Percentiles rank a stretch among this genome's conserved stretches.
Conservation (phyloP, 352 stramenopile species). For the Pythium vanterpoolii region DNA sequence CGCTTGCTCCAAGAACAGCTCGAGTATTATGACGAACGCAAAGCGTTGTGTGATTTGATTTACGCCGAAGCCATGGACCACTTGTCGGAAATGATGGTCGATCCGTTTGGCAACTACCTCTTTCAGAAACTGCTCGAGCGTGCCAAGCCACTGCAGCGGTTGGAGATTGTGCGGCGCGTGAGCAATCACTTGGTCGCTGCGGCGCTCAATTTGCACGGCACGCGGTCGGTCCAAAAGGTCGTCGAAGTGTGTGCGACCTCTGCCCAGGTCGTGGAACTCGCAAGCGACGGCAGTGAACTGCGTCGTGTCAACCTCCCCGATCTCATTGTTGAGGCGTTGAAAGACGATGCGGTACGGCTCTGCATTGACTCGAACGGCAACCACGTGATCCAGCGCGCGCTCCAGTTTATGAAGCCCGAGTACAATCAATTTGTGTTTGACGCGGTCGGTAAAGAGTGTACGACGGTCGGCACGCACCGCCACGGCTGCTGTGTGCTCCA, state of each 20-base stretch:
- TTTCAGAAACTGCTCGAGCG: constrained; percentile 99
- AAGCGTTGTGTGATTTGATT: constrained; percentile 92
- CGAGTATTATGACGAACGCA: constrained; percentile 88
- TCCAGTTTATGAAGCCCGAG: constrained; percentile 93
- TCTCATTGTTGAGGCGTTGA: constrained; percentile 93
- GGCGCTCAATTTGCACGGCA: constrained; percentile 97
- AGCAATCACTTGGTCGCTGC: constrained; percentile 93
- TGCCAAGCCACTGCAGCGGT: constrained; percentile 86
- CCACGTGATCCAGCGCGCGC: constrained; percentile 96
- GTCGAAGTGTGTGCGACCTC: constrained; percentile 93
- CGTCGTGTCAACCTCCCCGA: constrained; percentile 68
- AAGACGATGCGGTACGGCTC: constrained; percentile 91
- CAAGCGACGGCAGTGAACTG: constrained; percentile 37
- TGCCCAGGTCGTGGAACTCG: constrained; percentile 58
- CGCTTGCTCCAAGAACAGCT: constrained; percentile 96
- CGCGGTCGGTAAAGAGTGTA: constrained; percentile 93
- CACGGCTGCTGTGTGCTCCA: constrained; percentile 98
- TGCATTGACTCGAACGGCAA: constrained; percentile 98
- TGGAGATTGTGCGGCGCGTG: constrained; percentile 93
- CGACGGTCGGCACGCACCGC: constrained; percentile 95
- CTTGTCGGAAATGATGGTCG: constrained; percentile 97
- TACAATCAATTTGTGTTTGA: constrained; percentile 98
- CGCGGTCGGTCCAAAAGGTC: constrained; percentile 97
- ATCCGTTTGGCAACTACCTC: constrained; percentile 99
- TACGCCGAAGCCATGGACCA: constrained; percentile 96